A percentile compares a stretch with the other conserved stretches of the same genome.
Evolutionary conservation across 345 rosid genomes (phyloP).

Genomic region (Salix purpurea): DNA sequence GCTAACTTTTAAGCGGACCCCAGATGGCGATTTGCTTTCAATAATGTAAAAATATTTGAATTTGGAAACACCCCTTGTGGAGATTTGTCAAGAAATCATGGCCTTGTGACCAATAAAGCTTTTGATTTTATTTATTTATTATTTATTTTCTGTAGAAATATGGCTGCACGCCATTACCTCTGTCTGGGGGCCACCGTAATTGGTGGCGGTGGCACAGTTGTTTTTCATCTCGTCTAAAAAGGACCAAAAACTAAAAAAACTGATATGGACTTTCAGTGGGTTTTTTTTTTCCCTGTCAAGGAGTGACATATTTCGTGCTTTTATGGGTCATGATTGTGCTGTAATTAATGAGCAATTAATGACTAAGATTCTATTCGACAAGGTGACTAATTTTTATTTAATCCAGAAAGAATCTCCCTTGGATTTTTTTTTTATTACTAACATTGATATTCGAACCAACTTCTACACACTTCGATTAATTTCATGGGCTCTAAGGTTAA

Average conservation of each 20-base stretch:
- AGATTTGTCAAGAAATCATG: neutral
- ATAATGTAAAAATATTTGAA: neutral
- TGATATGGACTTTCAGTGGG: neutral
- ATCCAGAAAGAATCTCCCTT: neutral
- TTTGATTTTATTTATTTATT: neutral
- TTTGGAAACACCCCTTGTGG: too few relatives aligned
- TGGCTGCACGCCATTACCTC: neutral
- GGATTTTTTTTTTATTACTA: too few relatives aligned
- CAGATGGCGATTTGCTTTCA: neutral
- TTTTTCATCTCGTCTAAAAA: neutral
- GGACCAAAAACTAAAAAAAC: neutral
- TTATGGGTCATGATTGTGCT: neutral
- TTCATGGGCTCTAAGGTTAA: rapidly evolving
- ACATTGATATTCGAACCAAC: too few relatives aligned
- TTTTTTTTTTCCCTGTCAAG: neutral
- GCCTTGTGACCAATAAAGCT: neutral
- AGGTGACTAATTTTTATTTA: neutral
- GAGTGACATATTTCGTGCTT: neutral
- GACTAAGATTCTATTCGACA: neutral
- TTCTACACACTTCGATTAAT: too few relatives aligned
- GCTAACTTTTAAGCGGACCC: neutral
- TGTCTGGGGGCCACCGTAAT: neutral
- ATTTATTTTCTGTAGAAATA: neutral
- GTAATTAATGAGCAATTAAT: conserved; percentile 2
- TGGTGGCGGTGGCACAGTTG: neutral